A percentile compares a stretch with the other conserved stretches of the same genome.
These are phyloP conservation scores for Salvia hispanica DNA, from an alignment of 257 asterid species.

Conservation along the genomic window DNA sequence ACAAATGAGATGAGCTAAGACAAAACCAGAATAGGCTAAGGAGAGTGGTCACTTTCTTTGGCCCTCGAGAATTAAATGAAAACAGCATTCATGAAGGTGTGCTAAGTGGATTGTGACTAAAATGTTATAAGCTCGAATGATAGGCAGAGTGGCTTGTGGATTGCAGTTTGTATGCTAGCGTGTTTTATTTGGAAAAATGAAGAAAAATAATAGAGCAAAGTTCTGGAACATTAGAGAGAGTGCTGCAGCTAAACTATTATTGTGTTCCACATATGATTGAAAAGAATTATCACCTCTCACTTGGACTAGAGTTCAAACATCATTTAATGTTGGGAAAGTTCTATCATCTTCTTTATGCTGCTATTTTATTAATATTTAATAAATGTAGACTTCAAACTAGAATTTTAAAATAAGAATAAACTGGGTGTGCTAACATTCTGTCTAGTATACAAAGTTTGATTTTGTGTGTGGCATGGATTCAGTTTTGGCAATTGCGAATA, in stretches of 20 bases:
- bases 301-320: conserved; percentile 24
- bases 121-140: too few species aligned
- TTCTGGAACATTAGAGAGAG: conserved; percentile 33
- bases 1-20: too few species aligned
- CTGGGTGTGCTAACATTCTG: neutral
- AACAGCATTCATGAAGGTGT: too few species aligned
- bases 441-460: neutral
- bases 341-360: neutral
- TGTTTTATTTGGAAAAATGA: too few species aligned
- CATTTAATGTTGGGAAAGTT: conserved; percentile 22
- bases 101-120: too few species aligned
- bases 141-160: too few species aligned
- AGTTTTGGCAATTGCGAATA: neutral
- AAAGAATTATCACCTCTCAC: neutral
- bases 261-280: neutral
- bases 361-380: conserved; percentile 2
- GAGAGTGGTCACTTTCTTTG: too few species aligned
- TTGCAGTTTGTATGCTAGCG: too few species aligned
- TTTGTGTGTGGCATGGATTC: neutral
- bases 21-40: too few species aligned
- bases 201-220: too few species aligned
- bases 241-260: neutral
- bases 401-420: neutral
- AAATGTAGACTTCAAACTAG: neutral
- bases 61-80: too few species aligned